Evolutionary conservation across 2,329 filamentous ascomycete species (phyloP), one percentile per base, ranked within the genome.

Genomic region (Pochonia chlamydosporia): DNA sequence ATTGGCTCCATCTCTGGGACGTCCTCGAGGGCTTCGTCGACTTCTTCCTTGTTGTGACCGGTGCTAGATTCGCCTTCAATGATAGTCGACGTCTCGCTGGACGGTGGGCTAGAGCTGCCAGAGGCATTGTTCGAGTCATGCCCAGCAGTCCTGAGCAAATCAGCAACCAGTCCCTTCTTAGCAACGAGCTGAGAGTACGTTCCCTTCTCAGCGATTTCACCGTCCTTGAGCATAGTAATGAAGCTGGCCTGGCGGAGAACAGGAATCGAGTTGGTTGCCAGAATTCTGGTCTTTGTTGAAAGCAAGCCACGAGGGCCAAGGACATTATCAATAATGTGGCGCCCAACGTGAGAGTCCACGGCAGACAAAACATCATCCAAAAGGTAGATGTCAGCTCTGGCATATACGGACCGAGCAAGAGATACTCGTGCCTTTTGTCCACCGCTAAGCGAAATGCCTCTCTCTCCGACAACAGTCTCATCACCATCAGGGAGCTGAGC

Each of bases 301-400:
- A 99, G 76, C 6, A 99, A 73, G 54, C 93, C 93, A 52, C 84
- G 85, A 4, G 86, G 76, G 11, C 93, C 93, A 30, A 99, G 80
- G 1, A 99, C 93, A 52, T 93, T 89, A 62, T 97, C 87, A 59
- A 96, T 96, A 48, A 99, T 79, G 68, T 99, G 93, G 53, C 89
- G 81, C 43, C 93, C 93, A 49, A 99, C 93, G 62, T 99, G 93
- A 54, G 95, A 92, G 68, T 99, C 93, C n/a, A 99, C 93, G 1
- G 95, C 93, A 14, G 92, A 97, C 10, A 99, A 76, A 51, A 91
- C 87, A 63, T 99, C 93, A 56, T 99, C 93, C 10, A 99, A 76
- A 11, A 99, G 76, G 61, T 97, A 97, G 43, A 99, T 82, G 63
- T 99, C 95, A n/a, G 93, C 90, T 56, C 93, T 81, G 44, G 95